phyloP scores from a whole-genome alignment of 345 rosid species.

The Arabis hirsuta region DNA sequence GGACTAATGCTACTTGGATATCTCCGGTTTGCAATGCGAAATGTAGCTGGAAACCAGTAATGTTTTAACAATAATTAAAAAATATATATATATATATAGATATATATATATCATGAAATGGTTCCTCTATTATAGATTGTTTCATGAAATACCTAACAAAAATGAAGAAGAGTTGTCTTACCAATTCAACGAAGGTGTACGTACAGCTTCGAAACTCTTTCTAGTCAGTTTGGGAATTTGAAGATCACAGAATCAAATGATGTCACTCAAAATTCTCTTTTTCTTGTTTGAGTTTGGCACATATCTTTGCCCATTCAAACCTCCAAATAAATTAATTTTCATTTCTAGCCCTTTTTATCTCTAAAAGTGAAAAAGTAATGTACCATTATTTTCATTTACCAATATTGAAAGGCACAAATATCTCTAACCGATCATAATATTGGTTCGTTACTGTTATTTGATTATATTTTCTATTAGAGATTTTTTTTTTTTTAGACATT shows the following conservation, averaged over 20 bases:
- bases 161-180: constrained; percentile 32
- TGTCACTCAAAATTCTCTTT: constrained; percentile 39
- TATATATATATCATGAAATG: not conserved
- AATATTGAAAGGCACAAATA: not conserved
- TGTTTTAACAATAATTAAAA: not conserved
- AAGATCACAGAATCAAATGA: constrained; percentile 46
- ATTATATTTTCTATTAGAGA: not conserved
- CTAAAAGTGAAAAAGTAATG: not conserved
- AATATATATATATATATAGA: not conserved
- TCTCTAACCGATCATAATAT: not conserved
- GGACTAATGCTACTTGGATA: constrained; percentile 18
- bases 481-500: not conserved
- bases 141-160: constrained; percentile 14
- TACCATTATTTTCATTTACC: not conserved
- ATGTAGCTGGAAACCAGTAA: constrained; percentile 39
- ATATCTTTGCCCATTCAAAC: constrained; percentile 43
- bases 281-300: constrained; percentile 34
- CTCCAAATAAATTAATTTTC: constrained; percentile 12
- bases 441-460: not conserved
- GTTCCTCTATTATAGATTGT: constrained; percentile 14
- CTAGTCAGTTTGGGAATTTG: constrained; percentile 38
- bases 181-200: constrained; percentile 45
- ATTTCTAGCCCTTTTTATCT: constrained; percentile 20
- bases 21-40: constrained; percentile 25
- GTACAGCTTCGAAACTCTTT: constrained; percentile 40